A percentile compares a stretch with the other conserved stretches of the same genome.
phyloP scores from a whole-genome alignment of 257 asterid genomes.

The Plantago ovata region DNA sequence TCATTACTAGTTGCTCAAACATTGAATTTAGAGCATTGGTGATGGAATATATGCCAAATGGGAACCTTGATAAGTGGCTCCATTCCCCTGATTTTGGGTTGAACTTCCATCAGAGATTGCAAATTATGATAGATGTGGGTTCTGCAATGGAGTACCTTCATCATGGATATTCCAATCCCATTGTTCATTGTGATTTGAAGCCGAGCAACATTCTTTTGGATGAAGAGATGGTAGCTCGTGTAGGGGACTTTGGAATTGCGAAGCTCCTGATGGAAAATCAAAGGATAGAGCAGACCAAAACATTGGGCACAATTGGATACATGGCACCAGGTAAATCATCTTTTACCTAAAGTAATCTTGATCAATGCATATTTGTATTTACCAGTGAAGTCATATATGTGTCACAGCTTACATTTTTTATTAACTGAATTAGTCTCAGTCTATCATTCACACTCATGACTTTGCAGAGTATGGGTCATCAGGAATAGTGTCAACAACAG shows the following conservation, averaged over 20 bases:
- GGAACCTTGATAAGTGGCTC: constrained; percentile 5
- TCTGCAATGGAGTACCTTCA: constrained; percentile 9
- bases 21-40: constrained; percentile 1
- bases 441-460: too few relatives aligned
- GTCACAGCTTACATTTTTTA: too few relatives aligned
- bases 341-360: too few relatives aligned
- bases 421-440: too few relatives aligned
- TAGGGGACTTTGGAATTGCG: constrained; percentile 3
- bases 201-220: constrained; percentile 2
- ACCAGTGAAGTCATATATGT: too few relatives aligned
- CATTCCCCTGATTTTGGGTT: not conserved
- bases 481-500: too few relatives aligned
- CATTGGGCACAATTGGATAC: not conserved
- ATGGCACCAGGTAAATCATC: constrained; percentile 15
- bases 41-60: constrained; percentile 6
- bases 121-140: constrained; percentile 8
- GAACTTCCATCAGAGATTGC: not conserved
- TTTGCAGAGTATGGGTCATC: too few relatives aligned
- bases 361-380: too few relatives aligned
- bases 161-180: not conserved
- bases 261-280: not conserved
- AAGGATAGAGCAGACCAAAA: not conserved
- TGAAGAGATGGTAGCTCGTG: not conserved
- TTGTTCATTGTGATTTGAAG: not conserved
- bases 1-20: constrained; percentile 7